Evolutionary conservation across 306 rosid genomes (phyloP).

Genomic region (Prunus davidiana): DNA sequence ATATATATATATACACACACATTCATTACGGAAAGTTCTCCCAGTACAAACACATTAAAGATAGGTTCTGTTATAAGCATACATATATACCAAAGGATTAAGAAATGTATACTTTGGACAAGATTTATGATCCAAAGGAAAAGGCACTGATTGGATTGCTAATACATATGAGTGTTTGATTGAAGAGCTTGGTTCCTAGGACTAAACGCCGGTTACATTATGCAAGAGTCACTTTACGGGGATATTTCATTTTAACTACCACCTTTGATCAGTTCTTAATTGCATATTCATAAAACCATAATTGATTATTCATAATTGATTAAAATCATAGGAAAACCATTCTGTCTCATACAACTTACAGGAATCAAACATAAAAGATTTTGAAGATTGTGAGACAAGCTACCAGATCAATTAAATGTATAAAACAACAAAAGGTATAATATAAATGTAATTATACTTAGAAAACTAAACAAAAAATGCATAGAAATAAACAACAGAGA

Average conservation of each 20-base stretch:
- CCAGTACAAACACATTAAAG: too few species aligned
- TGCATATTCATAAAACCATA: too few species aligned
- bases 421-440: too few species aligned
- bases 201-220: too few species aligned
- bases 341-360: not conserved
- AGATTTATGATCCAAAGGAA: not conserved
- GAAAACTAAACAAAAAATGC: not conserved
- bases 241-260: not conserved
- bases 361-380: not conserved
- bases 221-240: not conserved
- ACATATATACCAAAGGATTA: not conserved
- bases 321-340: too few species aligned
- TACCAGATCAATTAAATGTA: too few species aligned
- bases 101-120: not conserved
- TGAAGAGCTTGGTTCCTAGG: not conserved
- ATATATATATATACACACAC: too few species aligned
- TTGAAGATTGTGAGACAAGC: too few species aligned
- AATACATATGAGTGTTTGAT: not conserved
- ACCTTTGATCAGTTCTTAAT: not conserved
- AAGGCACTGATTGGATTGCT: not conserved
- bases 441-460: not conserved
- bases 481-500: not conserved
- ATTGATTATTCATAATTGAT: not conserved
- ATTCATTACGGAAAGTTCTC: too few species aligned
- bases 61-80: not conserved